These are phyloP conservation scores for Dendrothele bispora DNA, from an alignment of 768 basidiomycete genomes.

Conservation along the genomic window DNA sequence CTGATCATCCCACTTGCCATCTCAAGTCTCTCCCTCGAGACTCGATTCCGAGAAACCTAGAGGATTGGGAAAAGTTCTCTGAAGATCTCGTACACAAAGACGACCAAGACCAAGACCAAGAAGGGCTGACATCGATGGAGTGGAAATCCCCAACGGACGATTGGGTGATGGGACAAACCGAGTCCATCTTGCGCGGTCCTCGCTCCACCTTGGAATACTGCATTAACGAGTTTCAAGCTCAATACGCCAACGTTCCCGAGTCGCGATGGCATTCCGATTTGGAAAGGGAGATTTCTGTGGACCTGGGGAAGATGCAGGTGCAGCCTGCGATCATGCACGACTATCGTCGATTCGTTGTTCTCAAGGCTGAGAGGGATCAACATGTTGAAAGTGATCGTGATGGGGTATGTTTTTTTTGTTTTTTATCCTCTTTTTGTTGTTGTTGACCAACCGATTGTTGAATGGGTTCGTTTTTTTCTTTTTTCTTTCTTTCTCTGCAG, in stretches of 20 bases:
- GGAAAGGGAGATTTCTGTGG: slow-evolving; percentile 46
- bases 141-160: slow-evolving; percentile 30
- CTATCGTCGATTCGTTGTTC: slow-evolving; percentile 66
- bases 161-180: slow-evolving; percentile 31
- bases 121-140: background rate
- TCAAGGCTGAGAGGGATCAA: slow-evolving; percentile 35
- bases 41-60: background rate
- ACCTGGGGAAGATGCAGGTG: slow-evolving; percentile 54
- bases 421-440: background rate
- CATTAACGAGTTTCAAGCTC: slow-evolving; percentile 35
- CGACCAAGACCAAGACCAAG: background rate
- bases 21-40: background rate
- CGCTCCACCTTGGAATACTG: slow-evolving; percentile 45
- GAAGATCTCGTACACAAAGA: background rate
- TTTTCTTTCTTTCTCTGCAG: background rate
- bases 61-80: background rate
- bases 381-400: background rate
- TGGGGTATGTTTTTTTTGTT: slow-evolving; percentile 1
- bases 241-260: background rate
- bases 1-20: slow-evolving; percentile 7
- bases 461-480: too few species aligned
- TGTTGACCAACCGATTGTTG: too few species aligned
- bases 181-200: slow-evolving; percentile 27
- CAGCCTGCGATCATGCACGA: slow-evolving; percentile 61
- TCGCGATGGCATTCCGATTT: slow-evolving; percentile 26